A percentile compares a stretch with the other conserved stretches of the same genome.
Conservation (phyloP, 768 basidiomycete genomes). For the Hydnomerulius pinastri region DNA sequence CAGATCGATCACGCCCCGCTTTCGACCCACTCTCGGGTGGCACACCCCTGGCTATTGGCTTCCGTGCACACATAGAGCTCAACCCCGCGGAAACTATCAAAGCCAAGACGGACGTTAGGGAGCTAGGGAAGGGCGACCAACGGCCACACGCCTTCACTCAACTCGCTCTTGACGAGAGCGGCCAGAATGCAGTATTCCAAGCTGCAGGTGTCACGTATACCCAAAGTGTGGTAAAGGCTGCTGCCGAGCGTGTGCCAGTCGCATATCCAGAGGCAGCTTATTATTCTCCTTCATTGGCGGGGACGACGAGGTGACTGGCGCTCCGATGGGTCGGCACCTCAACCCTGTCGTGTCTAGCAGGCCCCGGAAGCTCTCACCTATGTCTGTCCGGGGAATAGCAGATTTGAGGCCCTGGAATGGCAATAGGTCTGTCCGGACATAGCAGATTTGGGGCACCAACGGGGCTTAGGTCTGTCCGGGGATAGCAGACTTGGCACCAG, state of each 20-base stretch:
- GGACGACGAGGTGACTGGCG: too few relatives aligned
- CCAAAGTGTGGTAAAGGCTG: too few relatives aligned
- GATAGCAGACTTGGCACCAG: too few relatives aligned
- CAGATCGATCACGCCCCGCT: constrained; percentile 62
- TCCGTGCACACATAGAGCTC: constrained; percentile 61
- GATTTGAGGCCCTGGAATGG: neutral
- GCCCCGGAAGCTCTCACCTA: too few relatives aligned
- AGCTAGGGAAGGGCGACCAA: constrained; percentile 53
- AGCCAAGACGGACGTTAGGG: constrained; percentile 46
- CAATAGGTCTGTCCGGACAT: neutral
- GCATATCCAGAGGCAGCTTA: too few relatives aligned
- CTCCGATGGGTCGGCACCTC: too few relatives aligned
- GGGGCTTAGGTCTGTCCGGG: too few relatives aligned
- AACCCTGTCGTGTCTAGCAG: too few relatives aligned
- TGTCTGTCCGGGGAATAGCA: neutral
- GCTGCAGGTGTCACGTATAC: too few relatives aligned
- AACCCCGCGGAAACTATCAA: constrained; percentile 53
- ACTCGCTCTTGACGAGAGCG: constrained; percentile 49
- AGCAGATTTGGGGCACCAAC: neutral
- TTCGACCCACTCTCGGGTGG: constrained; percentile 10
- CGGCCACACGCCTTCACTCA: constrained; percentile 59
- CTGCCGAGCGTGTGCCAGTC: too few relatives aligned
- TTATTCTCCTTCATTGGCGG: too few relatives aligned
- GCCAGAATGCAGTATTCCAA: constrained; percentile 57
- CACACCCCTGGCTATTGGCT: constrained; percentile 47